Percentiles rank a stretch among this genome's conserved stretches.
Conservation (phyloP, 139 green algal genomes). For the Chlamydomonas sp. region DNA sequence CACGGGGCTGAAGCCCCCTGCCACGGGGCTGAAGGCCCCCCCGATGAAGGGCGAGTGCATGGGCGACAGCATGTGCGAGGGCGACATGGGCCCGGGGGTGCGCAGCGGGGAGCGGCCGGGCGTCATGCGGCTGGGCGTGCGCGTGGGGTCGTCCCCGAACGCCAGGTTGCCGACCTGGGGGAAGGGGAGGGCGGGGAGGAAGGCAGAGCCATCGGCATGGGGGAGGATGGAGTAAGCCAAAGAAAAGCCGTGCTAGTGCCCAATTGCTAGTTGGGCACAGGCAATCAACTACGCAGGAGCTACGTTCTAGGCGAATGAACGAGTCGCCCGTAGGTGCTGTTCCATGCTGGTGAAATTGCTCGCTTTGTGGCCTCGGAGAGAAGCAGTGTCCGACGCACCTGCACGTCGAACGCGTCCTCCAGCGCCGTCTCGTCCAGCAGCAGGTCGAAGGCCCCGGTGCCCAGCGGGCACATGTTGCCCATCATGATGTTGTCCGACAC, state of each 20-base stretch:
- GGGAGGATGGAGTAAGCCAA: no score
- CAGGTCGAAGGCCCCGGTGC: slow-evolving; percentile 94
- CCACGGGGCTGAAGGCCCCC: slow-evolving; percentile 19
- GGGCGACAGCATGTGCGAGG: slow-evolving; percentile 61
- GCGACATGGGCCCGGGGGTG: slow-evolving; percentile 62
- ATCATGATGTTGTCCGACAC: slow-evolving; percentile 99
- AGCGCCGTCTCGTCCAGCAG: slow-evolving; percentile 93
- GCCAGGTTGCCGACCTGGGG: slow-evolving; percentile 29
- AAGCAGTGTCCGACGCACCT: slow-evolving; percentile 43
- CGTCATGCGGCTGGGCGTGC: slow-evolving; percentile 50
- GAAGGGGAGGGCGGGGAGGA: background rate
- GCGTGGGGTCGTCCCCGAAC: slow-evolving; percentile 29
- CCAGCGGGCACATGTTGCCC: slow-evolving; percentile 88
- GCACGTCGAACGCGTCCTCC: slow-evolving; percentile 88
- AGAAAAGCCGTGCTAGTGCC: no score
- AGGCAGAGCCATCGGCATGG: background rate
- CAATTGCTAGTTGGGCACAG: no score
- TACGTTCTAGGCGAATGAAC: no score
- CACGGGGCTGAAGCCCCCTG: slow-evolving; percentile 66
- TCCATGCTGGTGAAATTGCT: background rate
- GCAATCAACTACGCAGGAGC: no score
- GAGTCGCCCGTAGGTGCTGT: no score
- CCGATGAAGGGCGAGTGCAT: slow-evolving; percentile 64
- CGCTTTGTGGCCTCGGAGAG: background rate
- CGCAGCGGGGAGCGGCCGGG: slow-evolving; percentile 60